These are phyloP conservation scores for Rosa persica DNA, from an alignment of 306 rosid species.

Conservation along the genomic window DNA sequence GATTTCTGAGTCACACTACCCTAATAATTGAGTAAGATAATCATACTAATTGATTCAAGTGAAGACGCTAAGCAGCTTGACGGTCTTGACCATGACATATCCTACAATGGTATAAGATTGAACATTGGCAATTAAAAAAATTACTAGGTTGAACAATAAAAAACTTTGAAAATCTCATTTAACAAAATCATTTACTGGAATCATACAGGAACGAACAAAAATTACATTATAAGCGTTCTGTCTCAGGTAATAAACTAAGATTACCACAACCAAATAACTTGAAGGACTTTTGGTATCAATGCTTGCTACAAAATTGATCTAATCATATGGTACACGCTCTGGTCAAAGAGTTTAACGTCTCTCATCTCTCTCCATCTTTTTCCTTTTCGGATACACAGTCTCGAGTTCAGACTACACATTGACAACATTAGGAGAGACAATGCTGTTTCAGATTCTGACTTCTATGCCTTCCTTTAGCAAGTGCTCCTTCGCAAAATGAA, in stretches of 20 bases:
- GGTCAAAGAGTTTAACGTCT: not conserved
- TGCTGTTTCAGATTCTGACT: constrained; percentile 54
- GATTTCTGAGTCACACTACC: not conserved
- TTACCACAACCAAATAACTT: not conserved
- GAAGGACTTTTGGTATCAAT: not conserved
- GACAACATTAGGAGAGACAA: not conserved
- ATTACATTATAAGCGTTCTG: not conserved
- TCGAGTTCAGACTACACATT: not conserved
- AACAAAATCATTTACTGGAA: not conserved
- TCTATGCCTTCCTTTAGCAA: constrained; percentile 75
- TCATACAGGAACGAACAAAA: not conserved
- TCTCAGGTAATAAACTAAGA: not conserved
- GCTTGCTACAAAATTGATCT: not conserved
- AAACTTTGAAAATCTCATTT: not conserved
- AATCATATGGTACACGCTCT: not conserved
- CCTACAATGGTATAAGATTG: not conserved
- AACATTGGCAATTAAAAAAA: not conserved
- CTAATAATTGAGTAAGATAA: not conserved
- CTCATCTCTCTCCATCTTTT: not conserved
- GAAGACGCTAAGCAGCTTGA: not conserved
- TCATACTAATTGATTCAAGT: not conserved
- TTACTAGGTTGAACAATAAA: not conserved
- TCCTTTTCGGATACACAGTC: not conserved
- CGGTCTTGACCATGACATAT: not conserved
- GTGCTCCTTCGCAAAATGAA: constrained; percentile 77